These are phyloP conservation scores for Dioszegia crocea DNA, from an alignment of 768 basidiomycete genomes.

Conservation along the genomic window DNA sequence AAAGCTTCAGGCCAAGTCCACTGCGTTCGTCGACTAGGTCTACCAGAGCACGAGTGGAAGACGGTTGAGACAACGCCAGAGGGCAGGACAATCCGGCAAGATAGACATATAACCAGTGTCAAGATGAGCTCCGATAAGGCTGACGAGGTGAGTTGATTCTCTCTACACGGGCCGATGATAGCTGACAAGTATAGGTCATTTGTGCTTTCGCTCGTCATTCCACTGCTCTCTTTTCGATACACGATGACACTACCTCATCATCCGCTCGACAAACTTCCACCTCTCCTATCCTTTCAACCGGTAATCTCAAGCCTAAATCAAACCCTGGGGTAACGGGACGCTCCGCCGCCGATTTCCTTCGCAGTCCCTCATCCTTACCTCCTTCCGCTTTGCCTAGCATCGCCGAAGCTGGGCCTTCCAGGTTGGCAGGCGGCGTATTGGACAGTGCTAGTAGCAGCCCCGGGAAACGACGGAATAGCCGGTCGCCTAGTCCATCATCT, in stretches of 20 bases:
- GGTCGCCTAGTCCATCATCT: neutral
- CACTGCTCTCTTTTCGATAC: slow-evolving; percentile 42
- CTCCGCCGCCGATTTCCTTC: neutral
- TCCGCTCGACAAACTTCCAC: neutral
- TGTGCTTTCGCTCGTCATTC: slow-evolving; percentile 41
- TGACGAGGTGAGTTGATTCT: slow-evolving; percentile 37
- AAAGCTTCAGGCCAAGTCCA: slow-evolving; percentile 59
- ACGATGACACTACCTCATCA: slow-evolving; percentile 31
- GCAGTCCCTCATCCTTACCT: neutral
- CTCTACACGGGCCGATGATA: neutral
- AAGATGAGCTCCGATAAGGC: slow-evolving; percentile 46
- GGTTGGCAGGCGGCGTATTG: neutral
- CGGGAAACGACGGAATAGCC: slow-evolving; percentile 1
- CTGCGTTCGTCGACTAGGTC: slow-evolving; percentile 76
- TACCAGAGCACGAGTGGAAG: slow-evolving; percentile 48
- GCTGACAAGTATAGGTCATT: slow-evolving; percentile 19
- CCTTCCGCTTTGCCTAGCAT: neutral
- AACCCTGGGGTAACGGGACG: neutral
- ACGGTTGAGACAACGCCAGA: slow-evolving; percentile 8
- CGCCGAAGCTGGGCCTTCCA: neutral
- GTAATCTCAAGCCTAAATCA: neutral
- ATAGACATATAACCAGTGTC: slow-evolving; percentile 47
- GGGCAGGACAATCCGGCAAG: slow-evolving; percentile 13
- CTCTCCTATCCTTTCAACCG: neutral
- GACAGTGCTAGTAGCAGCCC: neutral